Percentiles rank a stretch among this genome's conserved stretches.
phyloP scores from a whole-genome alignment of 768 basidiomycete species.

The Exsudoporus frostii region DNA sequence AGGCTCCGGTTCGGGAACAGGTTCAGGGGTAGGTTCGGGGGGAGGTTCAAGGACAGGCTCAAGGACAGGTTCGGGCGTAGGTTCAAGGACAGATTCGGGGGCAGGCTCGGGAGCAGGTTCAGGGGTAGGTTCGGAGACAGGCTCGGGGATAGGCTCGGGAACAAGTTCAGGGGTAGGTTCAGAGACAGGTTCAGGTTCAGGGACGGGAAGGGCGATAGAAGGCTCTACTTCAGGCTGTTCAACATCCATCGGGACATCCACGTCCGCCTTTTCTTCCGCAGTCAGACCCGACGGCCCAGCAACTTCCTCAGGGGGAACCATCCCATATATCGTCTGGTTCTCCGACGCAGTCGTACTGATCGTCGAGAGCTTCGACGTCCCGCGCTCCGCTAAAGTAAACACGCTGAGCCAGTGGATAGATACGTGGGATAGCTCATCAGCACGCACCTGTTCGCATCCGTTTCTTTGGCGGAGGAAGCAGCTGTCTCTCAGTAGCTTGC shows the following conservation, averaged over 20 bases:
- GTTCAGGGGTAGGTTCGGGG: not conserved
- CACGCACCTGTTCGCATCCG: slow-evolving; percentile 44
- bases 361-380: slow-evolving; percentile 43
- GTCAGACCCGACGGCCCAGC: slow-evolving; percentile 23
- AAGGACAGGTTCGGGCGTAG: not conserved
- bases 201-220: not conserved
- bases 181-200: not conserved
- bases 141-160: not conserved
- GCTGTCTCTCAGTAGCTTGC: slow-evolving; percentile 41
- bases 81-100: not conserved
- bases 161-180: not conserved
- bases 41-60: not conserved
- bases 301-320: slow-evolving; percentile 26
- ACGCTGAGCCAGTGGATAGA: not conserved
- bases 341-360: slow-evolving; percentile 48
- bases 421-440: not conserved
- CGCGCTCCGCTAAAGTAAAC: slow-evolving; percentile 28
- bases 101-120: not conserved
- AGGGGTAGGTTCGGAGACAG: not conserved
- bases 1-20: not conserved
- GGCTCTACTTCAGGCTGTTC: slow-evolving; percentile 9
- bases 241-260: slow-evolving; percentile 16
- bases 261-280: slow-evolving; percentile 16
- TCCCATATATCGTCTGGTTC: slow-evolving; percentile 35
- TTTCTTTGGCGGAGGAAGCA: slow-evolving; percentile 54